phyloP scores from a whole-genome alignment of 768 basidiomycete genomes.

The Plicaturopsis crispa region DNA sequence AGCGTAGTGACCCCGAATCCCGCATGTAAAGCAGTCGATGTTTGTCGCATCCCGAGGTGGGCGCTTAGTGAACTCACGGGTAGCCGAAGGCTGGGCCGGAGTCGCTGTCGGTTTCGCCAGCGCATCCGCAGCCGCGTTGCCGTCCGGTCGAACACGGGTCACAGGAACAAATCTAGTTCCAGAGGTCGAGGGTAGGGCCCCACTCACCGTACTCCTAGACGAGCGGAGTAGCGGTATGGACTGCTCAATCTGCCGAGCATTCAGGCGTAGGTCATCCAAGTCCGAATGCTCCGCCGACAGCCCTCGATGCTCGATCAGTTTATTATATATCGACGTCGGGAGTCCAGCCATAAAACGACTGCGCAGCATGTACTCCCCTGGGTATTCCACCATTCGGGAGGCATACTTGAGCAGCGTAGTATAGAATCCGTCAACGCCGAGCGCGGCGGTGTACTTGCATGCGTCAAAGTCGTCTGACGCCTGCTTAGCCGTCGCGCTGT shows the following conservation, averaged over 20 bases:
- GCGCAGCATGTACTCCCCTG: neutral
- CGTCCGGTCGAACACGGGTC: neutral
- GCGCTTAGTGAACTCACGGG: neutral
- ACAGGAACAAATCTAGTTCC: neutral
- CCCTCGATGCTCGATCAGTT: neutral
- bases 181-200: too few species aligned
- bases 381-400: neutral
- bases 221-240: too few species aligned
- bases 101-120: too few species aligned
- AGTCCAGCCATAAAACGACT: neutral
- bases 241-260: neutral
- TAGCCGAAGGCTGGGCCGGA: too few species aligned
- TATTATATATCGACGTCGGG: neutral
- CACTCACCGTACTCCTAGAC: too few species aligned
- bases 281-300: too few species aligned
- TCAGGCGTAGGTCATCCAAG: too few species aligned
- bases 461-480: neutral
- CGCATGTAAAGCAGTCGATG: neutral
- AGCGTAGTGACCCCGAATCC: neutral
- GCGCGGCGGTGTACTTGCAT: neutral
- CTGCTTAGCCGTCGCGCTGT: neutral
- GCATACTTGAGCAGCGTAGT: neutral
- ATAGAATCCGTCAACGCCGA: neutral
- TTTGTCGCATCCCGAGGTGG: neutral
- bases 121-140: neutral